These are phyloP conservation scores for Arthrinium phaeospermum DNA, from an alignment of 2,329 filamentous ascomycete species.

Conservation along the genomic window DNA sequence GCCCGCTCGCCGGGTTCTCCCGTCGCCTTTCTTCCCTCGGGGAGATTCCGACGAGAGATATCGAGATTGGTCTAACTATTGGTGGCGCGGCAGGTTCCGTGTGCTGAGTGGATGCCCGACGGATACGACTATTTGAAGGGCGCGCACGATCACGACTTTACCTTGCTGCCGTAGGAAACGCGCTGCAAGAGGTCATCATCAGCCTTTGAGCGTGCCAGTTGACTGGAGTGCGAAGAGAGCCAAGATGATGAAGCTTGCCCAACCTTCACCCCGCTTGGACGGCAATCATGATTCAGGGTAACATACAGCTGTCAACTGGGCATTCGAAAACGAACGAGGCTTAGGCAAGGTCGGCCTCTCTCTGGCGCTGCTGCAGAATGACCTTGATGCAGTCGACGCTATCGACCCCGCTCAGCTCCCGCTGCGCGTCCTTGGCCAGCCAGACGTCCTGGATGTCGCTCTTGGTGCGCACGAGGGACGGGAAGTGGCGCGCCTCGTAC, in stretches of 20 bases:
- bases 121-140: constrained; percentile 44
- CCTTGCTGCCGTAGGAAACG: constrained; percentile 30
- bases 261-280: background rate
- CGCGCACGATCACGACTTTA: constrained; percentile 43
- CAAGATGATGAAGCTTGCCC: background rate
- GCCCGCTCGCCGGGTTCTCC: background rate
- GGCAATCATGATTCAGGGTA: background rate
- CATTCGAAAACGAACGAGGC: background rate
- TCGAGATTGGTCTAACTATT: background rate
- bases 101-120: constrained; percentile 43
- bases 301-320: background rate
- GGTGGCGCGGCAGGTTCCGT: constrained; percentile 25
- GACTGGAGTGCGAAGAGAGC: background rate
- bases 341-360: constrained; percentile 30
- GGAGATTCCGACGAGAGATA: background rate
- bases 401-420: constrained; percentile 35
- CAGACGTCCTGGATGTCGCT: constrained; percentile 40
- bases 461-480: constrained; percentile 35
- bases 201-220: background rate
- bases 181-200: too few relatives aligned
- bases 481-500: constrained; percentile 37
- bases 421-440: constrained; percentile 36
- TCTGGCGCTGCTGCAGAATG: constrained; percentile 32
- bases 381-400: constrained; percentile 38
- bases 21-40: background rate